A percentile compares a stretch with the other conserved stretches of the same genome.
phyloP scores from a whole-genome alignment of 192 early-diverging fungal species.

The Spinellus fusiger region DNA sequence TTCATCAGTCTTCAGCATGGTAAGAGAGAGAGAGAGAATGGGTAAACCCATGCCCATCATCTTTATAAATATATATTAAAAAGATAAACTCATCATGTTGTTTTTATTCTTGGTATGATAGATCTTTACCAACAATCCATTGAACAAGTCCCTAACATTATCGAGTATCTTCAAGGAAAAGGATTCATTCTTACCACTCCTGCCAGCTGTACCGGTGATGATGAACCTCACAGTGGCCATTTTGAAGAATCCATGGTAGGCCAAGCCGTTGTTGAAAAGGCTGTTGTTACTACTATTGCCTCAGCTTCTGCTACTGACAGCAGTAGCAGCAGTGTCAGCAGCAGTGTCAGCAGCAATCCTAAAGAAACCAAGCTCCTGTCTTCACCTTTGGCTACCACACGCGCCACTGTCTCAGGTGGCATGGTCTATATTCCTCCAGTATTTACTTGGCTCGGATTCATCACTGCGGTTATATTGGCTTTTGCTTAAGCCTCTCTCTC shows the following conservation, averaged over 20 bases:
- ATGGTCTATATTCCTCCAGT: too few species aligned
- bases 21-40: constrained; percentile 10
- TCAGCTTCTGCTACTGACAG: too few species aligned
- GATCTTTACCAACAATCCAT: constrained; percentile 9
- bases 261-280: neutral
- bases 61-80: neutral
- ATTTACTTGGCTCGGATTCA: too few species aligned
- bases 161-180: neutral
- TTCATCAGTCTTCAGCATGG: constrained; percentile 34
- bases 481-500: too few species aligned
- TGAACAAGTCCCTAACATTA: constrained; percentile 11
- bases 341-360: too few species aligned
- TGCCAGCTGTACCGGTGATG: constrained; percentile 4
- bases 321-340: too few species aligned
- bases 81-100: neutral
- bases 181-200: constrained; percentile 2
- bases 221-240: neutral
- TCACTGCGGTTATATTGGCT: too few species aligned
- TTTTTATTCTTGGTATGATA: neutral
- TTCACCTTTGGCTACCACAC: too few species aligned
- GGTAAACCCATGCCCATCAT: neutral
- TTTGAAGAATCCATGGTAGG: neutral
- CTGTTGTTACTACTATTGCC: too few species aligned
- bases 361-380: too few species aligned
- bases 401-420: too few species aligned